phyloP scores from a whole-genome alignment of 805 yeast species.

The Blastobotrys mokoenaii region DNA sequence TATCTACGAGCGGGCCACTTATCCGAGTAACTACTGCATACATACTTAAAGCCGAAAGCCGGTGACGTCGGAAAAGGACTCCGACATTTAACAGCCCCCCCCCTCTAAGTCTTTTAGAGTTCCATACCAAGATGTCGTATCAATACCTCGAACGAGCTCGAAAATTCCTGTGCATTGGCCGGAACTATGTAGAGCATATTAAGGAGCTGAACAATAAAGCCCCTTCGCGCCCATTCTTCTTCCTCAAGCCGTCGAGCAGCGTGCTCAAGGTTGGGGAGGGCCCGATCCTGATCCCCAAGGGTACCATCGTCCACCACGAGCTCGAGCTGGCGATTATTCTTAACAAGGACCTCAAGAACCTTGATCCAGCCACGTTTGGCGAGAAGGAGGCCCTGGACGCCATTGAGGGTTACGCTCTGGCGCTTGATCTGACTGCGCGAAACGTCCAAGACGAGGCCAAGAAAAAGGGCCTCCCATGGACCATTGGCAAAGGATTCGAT shows the following conservation, averaged over 20 bases:
- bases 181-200: constrained; percentile 95
- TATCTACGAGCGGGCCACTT: too few species aligned
- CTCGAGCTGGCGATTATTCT: constrained; percentile 81
- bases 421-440: constrained; percentile 92
- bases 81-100: too few species aligned
- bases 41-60: too few species aligned
- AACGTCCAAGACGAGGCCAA: constrained; percentile 94
- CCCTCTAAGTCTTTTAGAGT: too few species aligned
- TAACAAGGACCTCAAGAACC: constrained; percentile 53
- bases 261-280: constrained; percentile 60
- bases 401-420: constrained; percentile 80
- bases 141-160: constrained; percentile 14
- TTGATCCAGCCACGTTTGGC: constrained; percentile 47
- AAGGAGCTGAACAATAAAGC: constrained; percentile 74
- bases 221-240: constrained; percentile 87
- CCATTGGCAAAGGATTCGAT: constrained; percentile 93
- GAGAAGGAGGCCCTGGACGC: constrained; percentile 64
- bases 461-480: constrained; percentile 92
- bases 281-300: constrained; percentile 75
- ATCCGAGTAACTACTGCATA: too few species aligned
- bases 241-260: constrained; percentile 81
- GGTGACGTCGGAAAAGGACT: too few species aligned
- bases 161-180: constrained; percentile 89
- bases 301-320: constrained; percentile 80
- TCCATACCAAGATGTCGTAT: constrained; percentile 6